Base-by-base conservation (phyloP, 176 grass and related monocot genomes). In the Musa schizocarpa region DNA sequence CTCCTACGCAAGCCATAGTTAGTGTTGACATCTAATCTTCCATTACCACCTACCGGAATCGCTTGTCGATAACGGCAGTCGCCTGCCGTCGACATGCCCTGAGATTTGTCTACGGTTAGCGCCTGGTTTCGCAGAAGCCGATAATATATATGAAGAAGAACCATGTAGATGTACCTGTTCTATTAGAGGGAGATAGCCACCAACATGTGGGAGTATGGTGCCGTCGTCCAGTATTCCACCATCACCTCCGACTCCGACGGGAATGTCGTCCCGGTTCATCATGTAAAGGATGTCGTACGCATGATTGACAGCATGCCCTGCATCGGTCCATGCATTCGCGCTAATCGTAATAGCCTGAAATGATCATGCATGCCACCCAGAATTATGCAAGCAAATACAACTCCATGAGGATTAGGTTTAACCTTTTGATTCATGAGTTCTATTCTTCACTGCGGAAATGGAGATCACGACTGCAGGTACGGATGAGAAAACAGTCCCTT, bases 221-320 rank as follows among this genome's bases (percentile, higher is more conserved):
- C 89, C 89, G 50, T 74, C 72, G 20, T 86, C 65, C 70, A 90
- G 87, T 84, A 92, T 90, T 53, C 93, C 93, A 67, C 89, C 93
- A 1, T 96, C 93, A 24, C 93, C 93, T 17, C 93, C 87, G 19
- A 90, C 50, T 22, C 93, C 89, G 24, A 96, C 89, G 1, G 25
- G 65, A 10, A 96, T 88, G 63, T 96, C 89, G 52, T 96, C 89
- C 12, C 87, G 85, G 58, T 75, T 82, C 93, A 96, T 96, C 93
- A 92, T 96, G 78, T 92, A 92, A 50, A 92, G 83, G 27, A 92
- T 81, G 77, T 92, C 93, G 54, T 96, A 96, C 8, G 86, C 0
- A 21, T 92, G 85, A 72, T 92, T 96, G 52, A 92, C 89, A 27
- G 89, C 93, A 78, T 96, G 93, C 2, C 85, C 93, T 13, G 85